Base-by-base conservation (phyloP, 1,284 basidiomycete genomes). In the Pyrrhoderma noxium region DNA sequence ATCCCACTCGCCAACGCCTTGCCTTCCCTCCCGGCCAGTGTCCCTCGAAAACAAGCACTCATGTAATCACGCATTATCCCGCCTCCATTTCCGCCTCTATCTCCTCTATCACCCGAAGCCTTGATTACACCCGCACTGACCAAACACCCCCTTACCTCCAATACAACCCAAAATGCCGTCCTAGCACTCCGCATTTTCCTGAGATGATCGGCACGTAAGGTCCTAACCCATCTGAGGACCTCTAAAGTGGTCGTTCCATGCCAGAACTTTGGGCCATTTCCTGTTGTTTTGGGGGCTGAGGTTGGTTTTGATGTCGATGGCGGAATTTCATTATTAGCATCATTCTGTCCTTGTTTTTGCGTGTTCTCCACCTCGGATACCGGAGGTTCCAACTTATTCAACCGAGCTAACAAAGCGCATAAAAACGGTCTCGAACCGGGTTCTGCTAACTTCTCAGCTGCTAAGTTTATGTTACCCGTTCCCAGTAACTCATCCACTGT, bases 101-200 rank as follows among this genome's bases (percentile, higher is more conserved):
- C 22, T 3, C 8, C n/a, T 3, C 45, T 46, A 31, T 41, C 31
- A n/a, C n/a, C n/a, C n/a, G n/a, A n/a, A n/a, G n/a, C 34, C 27
- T 47, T 38, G 14, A 49, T 8, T 7, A 38, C 23, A 16, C 73
- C 74, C 11, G 71, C 59, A 0, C 64, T 58, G 9, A 62, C 52
- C 60, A 82, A 64, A 37, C 74, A 71, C 2, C 58, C 57, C 44
- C 75, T 73, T 0, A 81, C 61, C 1, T 67, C 57, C 8, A 66
- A 59, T 44, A 79, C 57, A n/a, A 81, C 52, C 7, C 64, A 61
- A 51, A 80, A 76, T 2, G 71, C 77, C 1, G 79, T 56, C 4
- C 75, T 74, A 42, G 78, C 55, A 21, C 64, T 61, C 22, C 66
- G 65, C 2, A 66, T 60, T 14, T 61, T 62, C 27, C 55, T 47